Evolutionary conservation across 306 rosid species (phyloP).

Genomic region (Trifolium dubium): DNA sequence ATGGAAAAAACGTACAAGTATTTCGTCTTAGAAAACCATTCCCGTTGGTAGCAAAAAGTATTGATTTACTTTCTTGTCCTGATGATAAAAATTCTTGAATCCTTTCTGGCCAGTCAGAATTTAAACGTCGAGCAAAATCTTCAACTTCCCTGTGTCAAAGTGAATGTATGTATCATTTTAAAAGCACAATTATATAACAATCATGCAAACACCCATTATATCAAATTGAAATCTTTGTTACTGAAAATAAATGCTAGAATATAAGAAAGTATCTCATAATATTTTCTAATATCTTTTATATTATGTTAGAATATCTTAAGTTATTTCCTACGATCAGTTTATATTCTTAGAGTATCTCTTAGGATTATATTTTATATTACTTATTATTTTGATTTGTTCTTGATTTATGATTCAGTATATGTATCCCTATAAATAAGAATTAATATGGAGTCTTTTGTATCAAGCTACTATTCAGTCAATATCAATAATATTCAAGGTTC

Average conservation of each 20-base stretch:
- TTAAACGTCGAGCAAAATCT: conserved; percentile 90
- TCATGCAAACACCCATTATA: conserved; percentile 25
- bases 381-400: not conserved
- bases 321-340: not conserved
- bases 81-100: conserved; percentile 81
- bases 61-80: conserved; percentile 73
- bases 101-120: conserved; percentile 95
- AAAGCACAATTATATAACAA: conserved; percentile 17
- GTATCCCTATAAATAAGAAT: not conserved
- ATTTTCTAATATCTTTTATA: too few relatives aligned
- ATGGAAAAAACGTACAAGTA: conserved; percentile 55
- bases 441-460: too few relatives aligned
- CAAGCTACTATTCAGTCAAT: too few relatives aligned
- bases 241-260: conserved; percentile 2
- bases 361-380: too few relatives aligned
- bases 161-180: conserved; percentile 6
- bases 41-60: conserved; percentile 59
- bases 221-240: not conserved
- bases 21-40: conserved; percentile 59
- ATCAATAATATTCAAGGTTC: too few relatives aligned
- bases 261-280: not conserved
- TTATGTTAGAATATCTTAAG: not conserved
- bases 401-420: not conserved
- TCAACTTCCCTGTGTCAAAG: conserved; percentile 84
- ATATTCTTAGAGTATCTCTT: not conserved